A percentile compares a stretch with the other conserved stretches of the same genome.
phyloP scores from a whole-genome alignment of 2,329 filamentous ascomycete genomes.

The Shiraia bambusicola region DNA sequence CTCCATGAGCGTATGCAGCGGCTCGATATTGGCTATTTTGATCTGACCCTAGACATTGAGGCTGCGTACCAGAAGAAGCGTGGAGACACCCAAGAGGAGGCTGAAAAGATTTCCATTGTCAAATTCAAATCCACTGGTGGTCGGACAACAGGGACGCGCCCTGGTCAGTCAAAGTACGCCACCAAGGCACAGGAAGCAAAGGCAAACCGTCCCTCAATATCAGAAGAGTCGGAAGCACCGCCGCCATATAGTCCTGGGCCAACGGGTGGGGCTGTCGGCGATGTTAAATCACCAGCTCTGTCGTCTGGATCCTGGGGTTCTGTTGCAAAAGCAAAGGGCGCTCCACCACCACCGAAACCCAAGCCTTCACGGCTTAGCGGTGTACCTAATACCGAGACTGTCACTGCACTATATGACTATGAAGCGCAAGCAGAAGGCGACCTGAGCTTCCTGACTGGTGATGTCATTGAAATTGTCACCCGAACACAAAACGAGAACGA shows the following conservation, averaged over 20 bases:
- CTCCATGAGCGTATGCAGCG: constrained; percentile 97
- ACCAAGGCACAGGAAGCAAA: constrained; percentile 44
- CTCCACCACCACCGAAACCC: constrained; percentile 54
- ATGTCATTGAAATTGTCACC: constrained; percentile 83
- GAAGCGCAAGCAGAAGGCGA: constrained; percentile 94
- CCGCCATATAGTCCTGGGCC: constrained; percentile 45
- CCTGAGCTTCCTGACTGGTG: constrained; percentile 83
- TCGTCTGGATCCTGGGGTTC: constrained; percentile 46
- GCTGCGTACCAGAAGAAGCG: constrained; percentile 88
- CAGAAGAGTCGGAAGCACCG: constrained; percentile 38
- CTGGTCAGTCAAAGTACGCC: constrained; percentile 42
- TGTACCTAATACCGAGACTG: constrained; percentile 69
- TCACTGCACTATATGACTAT: constrained; percentile 92
- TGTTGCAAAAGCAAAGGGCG: constrained; percentile 51
- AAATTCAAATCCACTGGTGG: constrained; percentile 89
- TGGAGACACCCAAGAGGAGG: constrained; percentile 79
- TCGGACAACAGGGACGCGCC: constrained; percentile 37
- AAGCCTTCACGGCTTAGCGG: constrained; percentile 73
- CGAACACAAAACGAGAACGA: constrained; percentile 91
- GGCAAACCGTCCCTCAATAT: constrained; percentile 32
- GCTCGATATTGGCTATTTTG: constrained; percentile 97
- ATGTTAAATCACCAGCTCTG: constrained; percentile 29
- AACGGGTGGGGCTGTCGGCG: constrained; percentile 16
- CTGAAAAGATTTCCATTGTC: constrained; percentile 81
- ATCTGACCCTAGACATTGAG: constrained; percentile 85